These are phyloP conservation scores for Stenocarpella maydis DNA, from an alignment of 2,329 filamentous ascomycete species.

Conservation along the genomic window DNA sequence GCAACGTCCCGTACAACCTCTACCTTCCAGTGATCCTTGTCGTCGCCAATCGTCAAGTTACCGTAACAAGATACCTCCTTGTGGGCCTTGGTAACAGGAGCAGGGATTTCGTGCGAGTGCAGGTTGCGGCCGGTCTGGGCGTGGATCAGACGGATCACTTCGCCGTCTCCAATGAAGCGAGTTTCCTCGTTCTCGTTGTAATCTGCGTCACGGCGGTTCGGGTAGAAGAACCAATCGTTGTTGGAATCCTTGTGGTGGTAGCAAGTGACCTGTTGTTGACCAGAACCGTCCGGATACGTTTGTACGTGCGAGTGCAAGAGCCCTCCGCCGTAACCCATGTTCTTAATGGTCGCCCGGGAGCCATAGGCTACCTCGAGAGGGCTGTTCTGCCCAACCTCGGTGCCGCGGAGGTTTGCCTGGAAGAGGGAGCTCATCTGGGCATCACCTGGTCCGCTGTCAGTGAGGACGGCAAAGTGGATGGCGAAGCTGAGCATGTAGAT, in stretches of 20 bases:
- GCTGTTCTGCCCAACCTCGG: conserved; percentile 92
- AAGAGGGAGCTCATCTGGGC: conserved; percentile 99
- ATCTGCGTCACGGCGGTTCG: conserved; percentile 79
- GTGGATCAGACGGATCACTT: conserved; percentile 87
- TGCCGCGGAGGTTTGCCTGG: conserved; percentile 94
- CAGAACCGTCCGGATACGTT: conserved; percentile 92
- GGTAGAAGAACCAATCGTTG: conserved; percentile 99
- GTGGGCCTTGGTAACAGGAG: conserved; percentile 88
- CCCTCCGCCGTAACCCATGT: conserved; percentile 98
- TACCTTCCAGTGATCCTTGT: conserved; percentile 96
- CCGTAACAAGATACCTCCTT: conserved; percentile 96
- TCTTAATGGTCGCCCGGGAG: conserved; percentile 92
- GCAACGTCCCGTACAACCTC: conserved; percentile 92
- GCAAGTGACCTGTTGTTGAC: conserved; percentile 96
- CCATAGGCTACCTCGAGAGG: conserved; percentile 91
- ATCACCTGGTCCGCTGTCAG: conserved; percentile 93
- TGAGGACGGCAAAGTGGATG: conserved; percentile 91
- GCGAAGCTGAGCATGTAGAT: conserved; percentile 98
- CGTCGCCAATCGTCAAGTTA: conserved; percentile 92
- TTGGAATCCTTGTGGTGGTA: conserved; percentile 99
- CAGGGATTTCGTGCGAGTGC: conserved; percentile 90
- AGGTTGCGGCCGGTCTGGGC: conserved; percentile 96
- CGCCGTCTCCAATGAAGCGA: conserved; percentile 80
- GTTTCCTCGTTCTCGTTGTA: conserved; percentile 77
- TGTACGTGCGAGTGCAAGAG: conserved; percentile 96